phyloP scores from a whole-genome alignment of 108 stramenopile species.

The Conticribra guillardii region DNA sequence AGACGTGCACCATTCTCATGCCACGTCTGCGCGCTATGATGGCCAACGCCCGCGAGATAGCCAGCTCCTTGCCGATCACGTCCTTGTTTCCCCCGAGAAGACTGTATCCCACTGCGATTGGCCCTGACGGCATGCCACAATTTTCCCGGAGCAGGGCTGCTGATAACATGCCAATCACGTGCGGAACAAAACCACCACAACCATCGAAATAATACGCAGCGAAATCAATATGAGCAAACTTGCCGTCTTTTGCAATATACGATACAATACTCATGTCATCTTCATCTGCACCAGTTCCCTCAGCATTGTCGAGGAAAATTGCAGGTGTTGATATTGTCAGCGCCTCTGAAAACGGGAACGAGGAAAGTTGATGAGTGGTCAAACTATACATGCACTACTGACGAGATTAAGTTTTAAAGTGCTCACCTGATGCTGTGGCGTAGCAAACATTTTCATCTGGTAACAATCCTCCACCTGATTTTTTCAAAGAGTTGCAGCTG shows the following conservation, averaged over 20 bases:
- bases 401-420: too few relatives aligned
- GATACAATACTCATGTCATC: too few relatives aligned
- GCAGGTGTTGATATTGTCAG: too few relatives aligned
- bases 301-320: too few relatives aligned
- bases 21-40: constrained; percentile 35
- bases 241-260: too few relatives aligned
- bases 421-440: too few relatives aligned
- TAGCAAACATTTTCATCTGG: too few relatives aligned
- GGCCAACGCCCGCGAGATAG: constrained; percentile 33
- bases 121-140: not conserved
- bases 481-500: constrained; percentile 28
- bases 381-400: too few relatives aligned
- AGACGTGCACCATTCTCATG: constrained; percentile 55
- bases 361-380: too few relatives aligned
- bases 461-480: too few relatives aligned
- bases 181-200: constrained; percentile 52
- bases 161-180: constrained; percentile 52
- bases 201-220: constrained; percentile 61
- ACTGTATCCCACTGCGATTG: constrained; percentile 54
- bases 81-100: constrained; percentile 49
- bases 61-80: constrained; percentile 52
- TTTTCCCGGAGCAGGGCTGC: constrained; percentile 41
- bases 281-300: too few relatives aligned
- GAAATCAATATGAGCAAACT: constrained; percentile 31
- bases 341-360: too few relatives aligned